These are phyloP conservation scores for Dissophora ornata DNA, from an alignment of 192 early-diverging fungal genomes.

Conservation along the genomic window DNA sequence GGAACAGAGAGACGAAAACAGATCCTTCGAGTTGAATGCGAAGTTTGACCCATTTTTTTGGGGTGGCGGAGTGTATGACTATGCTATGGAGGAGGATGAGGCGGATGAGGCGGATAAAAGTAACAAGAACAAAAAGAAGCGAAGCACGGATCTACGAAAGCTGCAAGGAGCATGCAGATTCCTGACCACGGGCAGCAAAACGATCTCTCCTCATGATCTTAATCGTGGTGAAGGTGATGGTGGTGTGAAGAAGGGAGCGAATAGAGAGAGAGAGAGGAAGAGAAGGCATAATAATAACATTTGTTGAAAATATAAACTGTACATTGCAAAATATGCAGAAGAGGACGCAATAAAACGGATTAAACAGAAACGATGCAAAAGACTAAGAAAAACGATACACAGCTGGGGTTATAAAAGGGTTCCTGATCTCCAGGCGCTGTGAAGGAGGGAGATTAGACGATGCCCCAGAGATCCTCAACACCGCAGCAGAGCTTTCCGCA, in stretches of 20 bases:
- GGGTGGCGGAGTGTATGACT: neutral
- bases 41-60: conserved; percentile 25
- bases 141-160: too few relatives aligned
- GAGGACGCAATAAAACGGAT: conserved; percentile 10
- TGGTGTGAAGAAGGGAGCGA: conserved; percentile 2
- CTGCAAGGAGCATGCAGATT: too few relatives aligned
- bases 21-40: conserved; percentile 47
- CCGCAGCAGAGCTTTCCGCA: conserved; percentile 93
- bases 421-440: neutral
- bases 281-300: conserved; percentile 3
- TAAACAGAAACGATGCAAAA: conserved; percentile 11
- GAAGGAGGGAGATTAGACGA: too few relatives aligned
- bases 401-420: neutral
- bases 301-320: conserved; percentile 29
- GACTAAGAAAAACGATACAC: neutral
- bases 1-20: conserved; percentile 4
- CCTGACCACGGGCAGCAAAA: too few relatives aligned
- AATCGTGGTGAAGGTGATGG: neutral
- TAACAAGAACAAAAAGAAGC: too few relatives aligned
- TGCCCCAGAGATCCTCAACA: conserved; percentile 91
- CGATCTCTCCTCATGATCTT: neutral
- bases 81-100: neutral
- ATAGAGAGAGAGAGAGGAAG: neutral
- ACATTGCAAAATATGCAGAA: conserved; percentile 25
- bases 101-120: too few relatives aligned